These are phyloP conservation scores for Ilyonectria robusta DNA, from an alignment of 2,329 filamentous ascomycete species.

Conservation along the genomic window DNA sequence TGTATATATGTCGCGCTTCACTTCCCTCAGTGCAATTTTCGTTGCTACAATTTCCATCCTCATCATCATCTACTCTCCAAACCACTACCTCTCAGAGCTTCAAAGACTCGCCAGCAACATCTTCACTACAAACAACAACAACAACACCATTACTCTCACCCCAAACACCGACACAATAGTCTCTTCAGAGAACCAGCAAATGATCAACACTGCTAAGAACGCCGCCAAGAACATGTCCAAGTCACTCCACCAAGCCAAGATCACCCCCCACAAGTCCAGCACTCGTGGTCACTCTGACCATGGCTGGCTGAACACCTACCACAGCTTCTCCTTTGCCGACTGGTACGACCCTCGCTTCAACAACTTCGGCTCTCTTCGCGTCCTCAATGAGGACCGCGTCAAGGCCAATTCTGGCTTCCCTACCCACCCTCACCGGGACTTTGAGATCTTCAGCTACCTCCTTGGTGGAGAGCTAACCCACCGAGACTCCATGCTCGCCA, in stretches of 20 bases:
- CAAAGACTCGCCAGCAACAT: slow-evolving; percentile 40
- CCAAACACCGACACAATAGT: slow-evolving; percentile 16
- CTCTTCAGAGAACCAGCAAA: slow-evolving; percentile 36
- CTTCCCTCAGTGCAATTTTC: slow-evolving; percentile 52
- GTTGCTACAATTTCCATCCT: slow-evolving; percentile 57
- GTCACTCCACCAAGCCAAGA: slow-evolving; percentile 76
- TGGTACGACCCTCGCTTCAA: slow-evolving; percentile 77
- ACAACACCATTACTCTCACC: slow-evolving; percentile 27
- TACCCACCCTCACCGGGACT: slow-evolving; percentile 87
- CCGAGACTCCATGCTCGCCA: slow-evolving; percentile 86
- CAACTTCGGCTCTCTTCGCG: slow-evolving; percentile 82
- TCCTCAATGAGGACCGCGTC: slow-evolving; percentile 92
- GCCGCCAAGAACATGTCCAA: slow-evolving; percentile 69
- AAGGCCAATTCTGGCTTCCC: slow-evolving; percentile 82
- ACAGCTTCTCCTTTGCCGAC: slow-evolving; percentile 87
- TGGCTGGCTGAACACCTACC: slow-evolving; percentile 90
- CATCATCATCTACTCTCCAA: slow-evolving; percentile 49
- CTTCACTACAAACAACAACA: slow-evolving; percentile 29
- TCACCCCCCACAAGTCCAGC: slow-evolving; percentile 80
- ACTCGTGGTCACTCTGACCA: slow-evolving; percentile 84
- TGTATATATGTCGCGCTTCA: slow-evolving; percentile 58
- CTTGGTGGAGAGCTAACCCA: slow-evolving; percentile 89
- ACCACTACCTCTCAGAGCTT: slow-evolving; percentile 41
- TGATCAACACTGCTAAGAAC: slow-evolving; percentile 57
- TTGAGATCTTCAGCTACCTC: slow-evolving; percentile 92